These are phyloP conservation scores for Volvox carteri DNA, from an alignment of 163 green algal genomes.

Conservation along the genomic window DNA sequence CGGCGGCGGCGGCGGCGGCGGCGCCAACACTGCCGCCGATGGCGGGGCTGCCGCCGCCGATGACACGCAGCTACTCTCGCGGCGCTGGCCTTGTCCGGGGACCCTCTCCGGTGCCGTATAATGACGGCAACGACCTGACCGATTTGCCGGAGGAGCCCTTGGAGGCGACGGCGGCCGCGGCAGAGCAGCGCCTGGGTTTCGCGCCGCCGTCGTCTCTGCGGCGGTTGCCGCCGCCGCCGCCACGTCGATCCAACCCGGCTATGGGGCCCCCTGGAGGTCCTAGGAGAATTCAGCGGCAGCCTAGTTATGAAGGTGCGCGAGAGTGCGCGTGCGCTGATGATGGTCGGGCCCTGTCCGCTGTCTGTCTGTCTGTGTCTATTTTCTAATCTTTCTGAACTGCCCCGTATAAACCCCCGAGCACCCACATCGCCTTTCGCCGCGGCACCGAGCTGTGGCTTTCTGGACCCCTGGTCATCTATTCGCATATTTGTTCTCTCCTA, in stretches of 20 bases:
- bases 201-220: background rate
- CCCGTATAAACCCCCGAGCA: too few species aligned
- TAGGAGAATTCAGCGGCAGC: background rate
- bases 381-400: too few species aligned
- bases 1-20: background rate
- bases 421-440: too few species aligned
- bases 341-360: too few species aligned
- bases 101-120: background rate
- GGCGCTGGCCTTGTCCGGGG: background rate
- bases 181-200: constrained; percentile 45
- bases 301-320: constrained; percentile 5
- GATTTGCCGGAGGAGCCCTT: constrained; percentile 36
- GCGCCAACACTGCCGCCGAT: background rate
- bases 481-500: too few species aligned
- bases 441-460: too few species aligned
- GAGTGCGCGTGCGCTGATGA: too few species aligned
- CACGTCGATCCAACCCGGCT: too few species aligned
- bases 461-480: too few species aligned
- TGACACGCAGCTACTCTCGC: background rate
- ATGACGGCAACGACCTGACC: background rate
- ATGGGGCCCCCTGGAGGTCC: background rate
- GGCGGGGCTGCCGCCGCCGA: background rate
- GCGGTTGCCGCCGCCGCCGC: background rate
- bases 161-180: constrained; percentile 33
- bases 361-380: too few species aligned